Conservation (phyloP, 345 rosid genomes). For the Psidium guajava region DNA sequence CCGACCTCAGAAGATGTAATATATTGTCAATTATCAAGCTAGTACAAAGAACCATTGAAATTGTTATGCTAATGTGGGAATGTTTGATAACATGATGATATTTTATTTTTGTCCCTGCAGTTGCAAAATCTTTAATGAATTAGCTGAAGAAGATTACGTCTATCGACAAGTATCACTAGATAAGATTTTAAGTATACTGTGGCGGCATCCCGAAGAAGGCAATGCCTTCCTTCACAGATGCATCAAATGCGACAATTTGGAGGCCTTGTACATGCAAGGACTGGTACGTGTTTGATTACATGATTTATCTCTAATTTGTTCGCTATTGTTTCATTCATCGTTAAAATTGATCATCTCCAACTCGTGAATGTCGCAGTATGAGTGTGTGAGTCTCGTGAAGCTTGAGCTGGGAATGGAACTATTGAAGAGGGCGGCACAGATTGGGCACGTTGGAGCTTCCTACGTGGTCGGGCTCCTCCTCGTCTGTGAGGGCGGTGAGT, state of each 20-base stretch:
- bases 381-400: background rate
- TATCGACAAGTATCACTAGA: background rate
- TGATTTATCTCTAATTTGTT: background rate
- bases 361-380: background rate
- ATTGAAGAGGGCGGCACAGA: background rate
- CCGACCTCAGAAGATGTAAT: background rate
- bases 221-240: background rate
- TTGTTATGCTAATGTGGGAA: background rate
- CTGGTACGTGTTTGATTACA: background rate
- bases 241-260: background rate
- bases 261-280: background rate
- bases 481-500: accelerated
- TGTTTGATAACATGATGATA: background rate
- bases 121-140: background rate
- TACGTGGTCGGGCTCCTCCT: accelerated
- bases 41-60: background rate
- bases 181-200: background rate
- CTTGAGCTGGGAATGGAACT: background rate
- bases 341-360: background rate
- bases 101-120: background rate
- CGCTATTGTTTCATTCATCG: background rate
- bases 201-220: background rate
- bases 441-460: background rate
- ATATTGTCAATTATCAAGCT: background rate
- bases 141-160: background rate